A percentile compares a stretch with the other conserved stretches of the same genome.
These are phyloP conservation scores for Hypoxylon perforatum DNA, from an alignment of 495 filamentous ascomycete genomes.

Conservation along the genomic window DNA sequence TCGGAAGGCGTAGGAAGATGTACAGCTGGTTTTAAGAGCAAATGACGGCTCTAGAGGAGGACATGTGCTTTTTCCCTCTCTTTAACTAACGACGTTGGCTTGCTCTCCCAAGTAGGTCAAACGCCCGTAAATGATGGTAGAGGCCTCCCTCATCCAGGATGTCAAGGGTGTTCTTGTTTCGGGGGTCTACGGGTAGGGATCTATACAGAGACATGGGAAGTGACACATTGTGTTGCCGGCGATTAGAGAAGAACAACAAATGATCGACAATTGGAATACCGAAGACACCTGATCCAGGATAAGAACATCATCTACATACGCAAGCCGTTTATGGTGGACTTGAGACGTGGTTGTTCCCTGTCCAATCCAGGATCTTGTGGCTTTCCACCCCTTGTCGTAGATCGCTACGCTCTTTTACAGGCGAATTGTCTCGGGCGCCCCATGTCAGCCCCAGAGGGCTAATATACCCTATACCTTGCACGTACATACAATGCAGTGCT, in stretches of 20 bases:
- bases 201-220: conserved; percentile 2
- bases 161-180: neutral
- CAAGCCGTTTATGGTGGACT: conserved; percentile 5
- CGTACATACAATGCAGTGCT: conserved; percentile 1
- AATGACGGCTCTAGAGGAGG: conserved; percentile 9
- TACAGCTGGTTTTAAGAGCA: conserved; percentile 10
- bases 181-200: conserved; percentile 20
- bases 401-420: conserved; percentile 23
- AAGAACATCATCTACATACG: conserved; percentile 2
- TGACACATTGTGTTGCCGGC: conserved; percentile 2
- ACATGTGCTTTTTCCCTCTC: neutral
- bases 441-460: conserved; percentile 5
- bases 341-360: conserved; percentile 32
- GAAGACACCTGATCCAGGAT: neutral
- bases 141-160: conserved; percentile 7
- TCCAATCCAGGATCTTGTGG: conserved; percentile 32
- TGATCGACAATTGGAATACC: conserved; percentile 21
- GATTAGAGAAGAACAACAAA: conserved; percentile 2
- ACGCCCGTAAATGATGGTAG: conserved; percentile 1
- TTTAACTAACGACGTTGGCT: conserved; percentile 6
- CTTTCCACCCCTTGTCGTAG: conserved; percentile 29
- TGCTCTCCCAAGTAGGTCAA: conserved; percentile 15
- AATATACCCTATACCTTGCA: neutral
- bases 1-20: conserved; percentile 6
- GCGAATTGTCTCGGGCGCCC: conserved; percentile 11